These are phyloP conservation scores for Theobroma grandiflorum DNA, from an alignment of 441 rosid species.

Conservation along the genomic window DNA sequence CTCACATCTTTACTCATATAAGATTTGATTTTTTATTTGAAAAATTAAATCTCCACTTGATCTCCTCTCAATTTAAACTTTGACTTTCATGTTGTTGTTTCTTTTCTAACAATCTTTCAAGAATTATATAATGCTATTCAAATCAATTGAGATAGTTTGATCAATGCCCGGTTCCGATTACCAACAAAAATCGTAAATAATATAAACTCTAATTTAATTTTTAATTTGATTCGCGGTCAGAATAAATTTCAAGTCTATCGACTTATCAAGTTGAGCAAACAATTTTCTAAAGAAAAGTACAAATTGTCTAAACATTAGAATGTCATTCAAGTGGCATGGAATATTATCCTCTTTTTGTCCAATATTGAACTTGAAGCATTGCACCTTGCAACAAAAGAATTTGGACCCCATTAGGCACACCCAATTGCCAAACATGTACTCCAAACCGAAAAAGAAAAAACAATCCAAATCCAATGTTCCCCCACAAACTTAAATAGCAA, in stretches of 20 bases:
- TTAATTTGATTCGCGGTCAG: too few relatives aligned
- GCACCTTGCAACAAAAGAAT: not conserved
- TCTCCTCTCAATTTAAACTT: not conserved
- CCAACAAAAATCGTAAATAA: too few relatives aligned
- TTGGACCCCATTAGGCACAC: slow-evolving; percentile 15
- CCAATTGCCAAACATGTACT: not conserved
- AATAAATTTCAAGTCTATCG: too few relatives aligned
- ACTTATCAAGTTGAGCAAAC: too few relatives aligned
- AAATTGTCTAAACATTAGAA: not conserved
- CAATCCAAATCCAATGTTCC: not conserved
- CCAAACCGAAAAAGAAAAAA: not conserved
- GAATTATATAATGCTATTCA: too few relatives aligned
- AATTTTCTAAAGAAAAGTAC: not conserved
- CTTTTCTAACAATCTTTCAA: not conserved
- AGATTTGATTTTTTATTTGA: not conserved
- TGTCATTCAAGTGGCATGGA: not conserved
- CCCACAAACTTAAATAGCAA: not conserved
- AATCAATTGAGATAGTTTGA: too few relatives aligned
- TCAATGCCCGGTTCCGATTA: too few relatives aligned
- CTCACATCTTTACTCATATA: not conserved
- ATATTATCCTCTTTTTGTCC: not conserved
- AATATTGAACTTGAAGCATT: slow-evolving; percentile 2
- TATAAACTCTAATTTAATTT: too few relatives aligned
- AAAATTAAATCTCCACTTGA: not conserved
- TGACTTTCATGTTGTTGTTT: not conserved